Base-by-base conservation (phyloP, 1,284 basidiomycete species). In the Inonotus hispidus region DNA sequence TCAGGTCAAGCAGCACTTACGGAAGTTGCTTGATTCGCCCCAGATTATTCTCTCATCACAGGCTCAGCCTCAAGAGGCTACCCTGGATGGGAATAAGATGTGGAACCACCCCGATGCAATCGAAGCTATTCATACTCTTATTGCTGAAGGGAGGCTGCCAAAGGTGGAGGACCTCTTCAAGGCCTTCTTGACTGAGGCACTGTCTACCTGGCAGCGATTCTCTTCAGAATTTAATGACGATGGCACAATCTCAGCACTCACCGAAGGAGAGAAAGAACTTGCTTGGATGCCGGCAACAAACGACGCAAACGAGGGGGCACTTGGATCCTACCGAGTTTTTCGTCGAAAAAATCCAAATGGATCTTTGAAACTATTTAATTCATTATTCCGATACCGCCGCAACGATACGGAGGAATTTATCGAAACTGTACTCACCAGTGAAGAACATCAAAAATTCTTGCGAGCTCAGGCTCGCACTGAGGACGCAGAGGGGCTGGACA, bases 21-120 rank as follows among this genome's bases (percentile, higher is more conserved):
- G 64, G 38, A 47, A 21, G 25, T 56, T 72, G 19, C 68, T 71
- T 53, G 37, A 57, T 21, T 53, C 63, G 25, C 67, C 69, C 6
- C 52, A 59, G 2, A 54, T 72, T n/a, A 32, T 71, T 25, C 56
- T 71, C 19, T 63, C 53, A 2, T 45, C 56, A 2, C 55, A 63
- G 5, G 57, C 63, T 1, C 25, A 21, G 1, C 50, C 59, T 23
- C 21, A 47, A 2, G 57, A 37, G 10, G 65, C 58, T 1, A 38
- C 61, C 16, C 39, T 67, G 6, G 62, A 64, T 49, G 62, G 59
- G 2, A 41, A 41, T 41, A 41, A 41, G 39, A 41, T 13, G 3
- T 54, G 53, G 53, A 54, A 39, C 10, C 37, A 10, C 35, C 35
- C 53, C 19, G 53, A 54, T 23, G n/a, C 53, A 35, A 39, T 54